Conservation (phyloP, 2,329 filamentous ascomycete genomes). For the Diaporthe helianthi region DNA sequence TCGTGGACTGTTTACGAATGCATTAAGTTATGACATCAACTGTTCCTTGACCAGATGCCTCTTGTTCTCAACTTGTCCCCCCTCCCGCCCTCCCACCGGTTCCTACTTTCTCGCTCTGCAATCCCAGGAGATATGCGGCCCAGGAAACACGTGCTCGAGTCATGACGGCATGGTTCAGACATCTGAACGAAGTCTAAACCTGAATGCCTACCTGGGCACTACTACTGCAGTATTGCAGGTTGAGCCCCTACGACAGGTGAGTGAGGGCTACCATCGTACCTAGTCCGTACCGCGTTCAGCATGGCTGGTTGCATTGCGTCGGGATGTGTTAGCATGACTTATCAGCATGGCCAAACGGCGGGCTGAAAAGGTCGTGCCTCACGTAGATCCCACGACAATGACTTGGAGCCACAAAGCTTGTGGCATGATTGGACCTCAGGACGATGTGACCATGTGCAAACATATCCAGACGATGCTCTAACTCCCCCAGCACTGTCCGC, state of each 20-base stretch:
- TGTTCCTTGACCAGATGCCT: not conserved
- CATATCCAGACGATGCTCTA: not conserved
- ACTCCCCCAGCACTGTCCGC: not conserved
- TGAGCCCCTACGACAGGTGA: not conserved
- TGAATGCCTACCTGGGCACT: not conserved
- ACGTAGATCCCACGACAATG: not conserved
- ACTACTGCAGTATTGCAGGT: not conserved
- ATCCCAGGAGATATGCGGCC: not conserved
- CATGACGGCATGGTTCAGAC: conserved; percentile 22
- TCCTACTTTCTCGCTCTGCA: not conserved
- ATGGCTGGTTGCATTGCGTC: conserved; percentile 11
- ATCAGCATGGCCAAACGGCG: not conserved
- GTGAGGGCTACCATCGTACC: not conserved
- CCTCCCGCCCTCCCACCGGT: too few species aligned
- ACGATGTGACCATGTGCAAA: not conserved
- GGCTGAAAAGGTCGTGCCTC: not conserved
- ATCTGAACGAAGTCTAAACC: not conserved
- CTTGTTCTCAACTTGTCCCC: not conserved
- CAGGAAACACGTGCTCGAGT: conserved; percentile 17
- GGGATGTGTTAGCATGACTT: conserved; percentile 3
- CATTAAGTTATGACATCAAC: too few species aligned
- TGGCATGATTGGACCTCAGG: not conserved
- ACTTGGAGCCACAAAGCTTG: not conserved
- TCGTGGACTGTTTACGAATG: not conserved
- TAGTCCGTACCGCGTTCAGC: not conserved